Evolutionary conservation across 2,329 filamentous ascomycete species (phyloP), one percentile per base, ranked within the genome.

Genomic region (Fusarium sp.): DNA sequence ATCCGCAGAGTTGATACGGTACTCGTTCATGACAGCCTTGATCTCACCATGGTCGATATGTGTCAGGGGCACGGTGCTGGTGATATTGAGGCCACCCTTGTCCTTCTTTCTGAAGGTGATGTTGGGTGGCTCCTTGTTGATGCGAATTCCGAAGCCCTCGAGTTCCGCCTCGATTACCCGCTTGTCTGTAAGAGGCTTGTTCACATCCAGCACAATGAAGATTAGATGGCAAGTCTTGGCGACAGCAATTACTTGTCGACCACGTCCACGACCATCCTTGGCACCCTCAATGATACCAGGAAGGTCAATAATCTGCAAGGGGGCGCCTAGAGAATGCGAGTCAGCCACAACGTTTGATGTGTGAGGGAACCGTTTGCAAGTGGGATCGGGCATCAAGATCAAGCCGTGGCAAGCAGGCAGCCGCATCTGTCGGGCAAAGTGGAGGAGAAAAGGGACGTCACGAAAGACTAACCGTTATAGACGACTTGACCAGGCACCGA

Each of bases 41-140:
- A 99, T 97, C 84, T 99, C 96, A 77, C 97, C 96, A 74, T 94
- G 87, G 79, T 96, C 93, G 77, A 99, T 97, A 81, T 99, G 94
- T 25, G 92, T 92, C 74, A 99, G 85, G 7, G 94, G 94, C 46
- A 96, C 91, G 4, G 96, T 99, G 82, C 90, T 96, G n/a, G 94
- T 97, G 78, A 99, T 96, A 77, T 93, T 94, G 78, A 99, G 90
- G 37, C 96, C 96, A 74, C 96, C 96, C 78, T 98, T 98, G 82
- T 99, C 96, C 86, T 99, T 99, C 87, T 99, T 99, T 83, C 91
- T 97, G 86, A 98, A 97, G n/a, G 96, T 93, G 77, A 99, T 99
- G 80, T 99, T 99, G 42, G 96, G 96, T 27, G 96, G 96, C 75
- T 90, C 84, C 85, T 98, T 99, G 86, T 99, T 99, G 85, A 98